phyloP scores from a whole-genome alignment of 768 basidiomycete species.

The Rhodotorula graminis region DNA sequence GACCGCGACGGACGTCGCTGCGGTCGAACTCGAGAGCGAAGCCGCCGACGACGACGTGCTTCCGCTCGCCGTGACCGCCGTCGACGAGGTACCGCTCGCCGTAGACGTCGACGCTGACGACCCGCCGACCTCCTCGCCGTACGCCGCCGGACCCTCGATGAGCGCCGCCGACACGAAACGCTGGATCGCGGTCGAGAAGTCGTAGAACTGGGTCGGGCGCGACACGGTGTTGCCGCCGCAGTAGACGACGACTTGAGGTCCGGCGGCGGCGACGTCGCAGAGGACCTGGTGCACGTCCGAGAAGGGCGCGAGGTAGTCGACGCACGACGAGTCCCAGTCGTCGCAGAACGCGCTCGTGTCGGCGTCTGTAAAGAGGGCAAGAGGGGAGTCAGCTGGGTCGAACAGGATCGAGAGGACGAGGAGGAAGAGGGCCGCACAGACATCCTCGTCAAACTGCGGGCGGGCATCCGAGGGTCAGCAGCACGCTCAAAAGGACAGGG shows the following conservation, averaged over 20 bases:
- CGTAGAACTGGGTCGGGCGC: slow-evolving; percentile 11
- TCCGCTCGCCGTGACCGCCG: background rate
- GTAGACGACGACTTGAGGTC: background rate
- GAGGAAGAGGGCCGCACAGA: background rate
- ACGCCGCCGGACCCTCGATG: background rate
- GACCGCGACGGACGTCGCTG: background rate
- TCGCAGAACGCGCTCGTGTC: background rate
- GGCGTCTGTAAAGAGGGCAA: background rate
- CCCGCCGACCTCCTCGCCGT: background rate
- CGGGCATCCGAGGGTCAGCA: background rate
- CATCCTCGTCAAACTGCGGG: background rate
- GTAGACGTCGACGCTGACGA: background rate
- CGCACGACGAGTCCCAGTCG: slow-evolving; percentile 9
- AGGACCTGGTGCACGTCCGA: slow-evolving; percentile 10
- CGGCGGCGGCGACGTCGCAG: slow-evolving; percentile 13
- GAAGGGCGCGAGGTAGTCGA: slow-evolving; percentile 20
- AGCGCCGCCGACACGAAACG: slow-evolving; percentile 19
- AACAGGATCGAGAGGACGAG: background rate
- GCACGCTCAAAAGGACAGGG: fast-evolving
- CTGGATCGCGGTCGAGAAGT: slow-evolving; percentile 9
- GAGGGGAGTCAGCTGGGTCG: background rate
- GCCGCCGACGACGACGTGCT: background rate
- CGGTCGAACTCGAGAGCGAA: too few relatives aligned
- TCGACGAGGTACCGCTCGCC: background rate
- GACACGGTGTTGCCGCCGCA: slow-evolving; percentile 21